phyloP scores from a whole-genome alignment of 2,329 filamentous ascomycete species.

The Blastomyces percursus region DNA sequence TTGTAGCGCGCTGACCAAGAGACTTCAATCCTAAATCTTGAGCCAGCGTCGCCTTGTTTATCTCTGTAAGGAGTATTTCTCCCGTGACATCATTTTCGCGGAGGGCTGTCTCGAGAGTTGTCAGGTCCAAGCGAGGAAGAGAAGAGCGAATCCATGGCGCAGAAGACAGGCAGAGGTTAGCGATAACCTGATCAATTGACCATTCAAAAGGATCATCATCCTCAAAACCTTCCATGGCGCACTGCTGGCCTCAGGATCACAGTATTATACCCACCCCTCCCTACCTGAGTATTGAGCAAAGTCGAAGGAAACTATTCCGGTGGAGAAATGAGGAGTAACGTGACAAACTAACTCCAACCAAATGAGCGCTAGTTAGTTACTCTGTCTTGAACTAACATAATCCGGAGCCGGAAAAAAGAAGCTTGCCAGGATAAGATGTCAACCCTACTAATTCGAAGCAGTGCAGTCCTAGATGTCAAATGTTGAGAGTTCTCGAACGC shows the following conservation, averaged over 20 bases:
- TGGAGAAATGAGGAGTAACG: background rate
- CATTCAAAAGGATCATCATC: constrained; percentile 59
- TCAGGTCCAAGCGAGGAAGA: constrained; percentile 41
- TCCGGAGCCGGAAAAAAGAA: background rate
- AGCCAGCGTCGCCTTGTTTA: constrained; percentile 39
- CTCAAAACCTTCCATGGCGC: constrained; percentile 1
- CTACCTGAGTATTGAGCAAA: background rate
- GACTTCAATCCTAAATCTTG: constrained; percentile 49
- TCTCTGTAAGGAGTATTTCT: constrained; percentile 48
- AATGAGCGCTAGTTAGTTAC: background rate
- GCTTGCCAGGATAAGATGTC: background rate
- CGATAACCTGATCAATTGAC: constrained; percentile 56
- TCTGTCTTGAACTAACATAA: background rate
- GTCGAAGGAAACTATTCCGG: background rate
- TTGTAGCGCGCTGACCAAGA: constrained; percentile 46
- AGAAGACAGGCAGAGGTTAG: constrained; percentile 50
- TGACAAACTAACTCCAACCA: background rate
- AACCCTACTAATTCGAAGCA: background rate
- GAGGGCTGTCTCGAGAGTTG: constrained; percentile 44
- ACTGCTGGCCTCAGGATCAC: background rate
- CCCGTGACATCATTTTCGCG: constrained; percentile 56
- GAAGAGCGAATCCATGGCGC: constrained; percentile 32
- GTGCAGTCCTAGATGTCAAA: background rate
- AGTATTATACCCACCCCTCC: background rate
- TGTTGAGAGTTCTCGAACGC: background rate